Base-by-base conservation (phyloP, 176 grass and related monocot genomes). In the Hyparrhenia diplandra region DNA sequence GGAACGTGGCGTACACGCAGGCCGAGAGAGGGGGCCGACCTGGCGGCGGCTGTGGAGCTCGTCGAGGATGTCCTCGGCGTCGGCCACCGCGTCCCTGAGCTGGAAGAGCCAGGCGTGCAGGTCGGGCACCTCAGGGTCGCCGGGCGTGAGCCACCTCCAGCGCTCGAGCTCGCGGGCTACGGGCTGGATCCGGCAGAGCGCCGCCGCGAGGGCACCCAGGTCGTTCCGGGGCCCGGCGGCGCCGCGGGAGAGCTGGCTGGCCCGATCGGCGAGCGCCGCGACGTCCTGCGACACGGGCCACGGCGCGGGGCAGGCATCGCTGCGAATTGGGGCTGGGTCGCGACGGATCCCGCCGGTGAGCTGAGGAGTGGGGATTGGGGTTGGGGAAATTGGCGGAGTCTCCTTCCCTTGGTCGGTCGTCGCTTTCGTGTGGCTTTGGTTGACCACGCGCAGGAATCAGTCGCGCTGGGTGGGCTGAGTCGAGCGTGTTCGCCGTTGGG, bases 241-340 rank as follows among this genome's bases (percentile, higher is more conserved):
- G 71, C 45, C 40, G 30, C 24, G 55, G n/a, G 75, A 49, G 40
- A 85, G 55, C 6, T 30, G 8, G 75, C n/a, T 6, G 27, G 66
- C 36, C n/a, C 83, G 83, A 14, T 29, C 57, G 57, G 83, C 75
- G 21, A 85, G 83, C 21, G 57, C 24, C 6, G 75, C 43, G 67
- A 79, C 28, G 42, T 85, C 83, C 75, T 41, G 83, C 67, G 83
- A 85, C 67, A 85, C 75, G 32, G 75, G 75, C 75, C 83, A 85
- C 55, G 57, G 75, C 24, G 42, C 39, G 83, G 14, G 52, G 71
- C 2, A 34, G 12, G 71, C 83, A 85, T 85, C 75, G 74, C 29
- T 6, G 43, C 45, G 77, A 24, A 70, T 70, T 25, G 25, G 10
- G 61, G 60, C 25, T 30, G 8, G 1, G 62, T 4, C 10, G 23